Base-by-base conservation (phyloP, 1,284 basidiomycete species). In the Psilocybe mexicana region DNA sequence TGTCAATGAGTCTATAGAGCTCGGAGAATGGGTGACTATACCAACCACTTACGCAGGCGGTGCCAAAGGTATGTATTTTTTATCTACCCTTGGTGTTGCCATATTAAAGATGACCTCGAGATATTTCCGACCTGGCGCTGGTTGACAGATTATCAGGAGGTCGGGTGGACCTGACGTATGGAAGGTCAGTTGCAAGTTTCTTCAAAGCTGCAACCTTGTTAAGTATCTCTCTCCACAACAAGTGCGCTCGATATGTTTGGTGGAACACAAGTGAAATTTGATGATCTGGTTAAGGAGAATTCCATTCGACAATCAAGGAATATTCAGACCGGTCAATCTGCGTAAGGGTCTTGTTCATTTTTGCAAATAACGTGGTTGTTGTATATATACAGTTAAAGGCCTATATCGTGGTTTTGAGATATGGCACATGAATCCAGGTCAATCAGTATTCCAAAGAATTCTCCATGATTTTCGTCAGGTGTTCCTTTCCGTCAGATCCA, bases 31-130 rank as follows among this genome's bases (percentile, higher is more conserved):
- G 96, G 87, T 88, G 3, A 81, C 74, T 1, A 92, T 98, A 64
- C 94, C 95, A 0, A 94, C 93, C 1, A 99, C 97, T 3, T 99
- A 99, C 72, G 97, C 97, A 0, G 97, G 97, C 1, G 97, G 97
- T 6, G 97, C 97, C 2, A 92, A 89, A 78, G 84, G 94, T 93
- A 66, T 11, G 18, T 28, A 50, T 4, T 11, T 11, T 8, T 18
- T 18, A 18, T 18, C 18, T 18, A 18, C 18, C 18, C 18, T 12
- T 6, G n/a, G n/a, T 8, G 4, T 8, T 5, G n/a, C n/a, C 10
- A 11, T 1, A 5, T 24, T 24, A 45, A 18, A 14, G 48, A 33
- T 52, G 23, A 44, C 26, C 10, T 45, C 25, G 63, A 96, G 94
- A 91, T 61, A 77, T 97, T 45, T 80, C 82, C 6, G 97, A 99